A percentile compares a stretch with the other conserved stretches of the same genome.
Evolutionary conservation across 106 monocot genomes (phyloP).

Genomic region (Narthecium ossifragum): DNA sequence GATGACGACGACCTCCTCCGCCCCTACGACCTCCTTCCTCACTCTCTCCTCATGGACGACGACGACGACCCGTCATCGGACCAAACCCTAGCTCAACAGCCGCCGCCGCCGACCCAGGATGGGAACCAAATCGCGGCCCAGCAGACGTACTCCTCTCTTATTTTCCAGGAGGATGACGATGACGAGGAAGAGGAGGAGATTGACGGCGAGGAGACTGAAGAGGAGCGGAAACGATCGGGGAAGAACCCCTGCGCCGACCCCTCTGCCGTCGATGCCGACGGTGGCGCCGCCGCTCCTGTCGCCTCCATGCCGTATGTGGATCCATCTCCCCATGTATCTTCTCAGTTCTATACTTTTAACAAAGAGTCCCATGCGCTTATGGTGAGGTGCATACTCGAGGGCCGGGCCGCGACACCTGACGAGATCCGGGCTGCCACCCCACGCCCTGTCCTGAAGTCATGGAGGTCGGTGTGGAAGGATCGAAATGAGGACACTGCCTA

Average conservation of each 20-base stretch:
- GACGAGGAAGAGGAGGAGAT: slow-evolving; percentile 36
- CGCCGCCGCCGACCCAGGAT: too few relatives aligned
- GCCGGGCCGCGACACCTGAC: slow-evolving; percentile 39
- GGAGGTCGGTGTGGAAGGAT: slow-evolving; percentile 79
- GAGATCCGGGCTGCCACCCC: slow-evolving; percentile 61
- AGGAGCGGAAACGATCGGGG: too few relatives aligned
- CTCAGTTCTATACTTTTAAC: slow-evolving; percentile 80
- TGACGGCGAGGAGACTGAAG: neutral
- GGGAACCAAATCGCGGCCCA: too few relatives aligned
- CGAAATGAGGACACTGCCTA: slow-evolving; percentile 78
- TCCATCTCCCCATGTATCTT: slow-evolving; percentile 59
- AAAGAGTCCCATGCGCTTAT: slow-evolving; percentile 46
- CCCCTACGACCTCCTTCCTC: slow-evolving; percentile 14
- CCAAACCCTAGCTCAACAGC: too few relatives aligned
- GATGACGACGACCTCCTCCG: slow-evolving; percentile 31
- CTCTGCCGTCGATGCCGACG: neutral
- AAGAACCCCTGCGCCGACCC: neutral
- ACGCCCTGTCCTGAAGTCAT: slow-evolving; percentile 43
- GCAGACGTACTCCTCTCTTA: slow-evolving; percentile 23
- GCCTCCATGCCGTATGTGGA: slow-evolving; percentile 21
- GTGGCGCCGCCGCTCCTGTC: neutral
- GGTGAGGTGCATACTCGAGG: slow-evolving; percentile 60
- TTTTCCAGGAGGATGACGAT: slow-evolving; percentile 40
- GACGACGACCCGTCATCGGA: too few relatives aligned
- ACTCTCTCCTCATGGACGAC: slow-evolving; percentile 30